Evolutionary conservation across 176 grass and related monocot species (phyloP).

Genomic region (Oryza meridionalis): DNA sequence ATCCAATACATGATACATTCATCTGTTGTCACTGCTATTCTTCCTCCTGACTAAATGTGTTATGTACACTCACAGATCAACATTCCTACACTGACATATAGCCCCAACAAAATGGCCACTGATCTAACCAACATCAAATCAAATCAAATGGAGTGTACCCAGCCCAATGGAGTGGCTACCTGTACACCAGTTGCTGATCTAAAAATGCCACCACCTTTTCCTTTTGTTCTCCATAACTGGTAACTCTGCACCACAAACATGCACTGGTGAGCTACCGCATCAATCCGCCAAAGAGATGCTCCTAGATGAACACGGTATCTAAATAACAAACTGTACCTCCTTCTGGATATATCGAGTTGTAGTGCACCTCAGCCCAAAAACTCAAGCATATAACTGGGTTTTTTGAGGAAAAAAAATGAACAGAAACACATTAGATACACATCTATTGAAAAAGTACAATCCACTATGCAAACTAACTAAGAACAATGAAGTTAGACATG

Average conservation of each 20-base stretch:
- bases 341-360: slow-evolving; percentile 90
- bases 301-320: neutral
- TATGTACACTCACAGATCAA: neutral
- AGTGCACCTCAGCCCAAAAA: slow-evolving; percentile 94
- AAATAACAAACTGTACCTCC: slow-evolving; percentile 54
- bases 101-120: neutral
- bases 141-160: slow-evolving; percentile 38
- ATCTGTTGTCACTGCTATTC: neutral
- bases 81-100: neutral
- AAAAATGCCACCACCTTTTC: slow-evolving; percentile 79
- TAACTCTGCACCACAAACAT: slow-evolving; percentile 53
- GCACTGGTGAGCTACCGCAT: neutral
- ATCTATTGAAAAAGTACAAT: neutral
- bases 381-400: slow-evolving; percentile 89
- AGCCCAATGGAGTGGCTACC: neutral
- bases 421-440: neutral
- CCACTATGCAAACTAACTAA: neutral
- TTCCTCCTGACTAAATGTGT: neutral
- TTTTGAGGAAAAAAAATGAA: neutral
- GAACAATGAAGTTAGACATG: neutral
- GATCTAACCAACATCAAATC: slow-evolving; percentile 27
- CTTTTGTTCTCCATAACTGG: slow-evolving; percentile 59
- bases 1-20: neutral
- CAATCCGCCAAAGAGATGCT: neutral
- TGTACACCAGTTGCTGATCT: neutral